Conservation (phyloP, 495 filamentous ascomycete genomes). For the Talaromyces thailandensis region DNA sequence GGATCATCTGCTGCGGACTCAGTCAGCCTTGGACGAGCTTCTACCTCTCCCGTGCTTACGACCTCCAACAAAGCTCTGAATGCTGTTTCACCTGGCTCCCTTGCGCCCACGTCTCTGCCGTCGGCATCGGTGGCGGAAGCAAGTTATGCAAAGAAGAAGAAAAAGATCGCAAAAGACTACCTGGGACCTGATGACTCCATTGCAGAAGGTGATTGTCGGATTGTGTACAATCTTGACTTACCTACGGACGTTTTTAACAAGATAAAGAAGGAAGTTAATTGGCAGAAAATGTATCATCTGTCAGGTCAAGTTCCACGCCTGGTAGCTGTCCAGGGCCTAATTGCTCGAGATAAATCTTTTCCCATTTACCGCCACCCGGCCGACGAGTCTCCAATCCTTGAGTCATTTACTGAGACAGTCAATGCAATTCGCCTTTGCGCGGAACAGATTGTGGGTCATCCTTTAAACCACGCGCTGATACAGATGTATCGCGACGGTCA, state of each 20-base stretch:
- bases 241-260: slow-evolving; percentile 57
- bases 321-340: slow-evolving; percentile 79
- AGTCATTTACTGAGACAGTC: slow-evolving; percentile 66
- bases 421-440: slow-evolving; percentile 55
- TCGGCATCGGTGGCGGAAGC: not conserved
- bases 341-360: slow-evolving; percentile 62
- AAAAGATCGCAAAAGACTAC: slow-evolving; percentile 6
- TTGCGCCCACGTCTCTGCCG: not conserved
- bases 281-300: slow-evolving; percentile 89
- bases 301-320: slow-evolving; percentile 88
- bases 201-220: slow-evolving; percentile 71
- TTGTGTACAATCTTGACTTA: slow-evolving; percentile 58
- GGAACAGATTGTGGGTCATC: slow-evolving; percentile 64
- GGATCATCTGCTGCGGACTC: not conserved
- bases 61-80: not conserved
- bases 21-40: not conserved
- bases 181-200: slow-evolving; percentile 36
- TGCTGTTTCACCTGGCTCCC: slow-evolving; percentile 5
- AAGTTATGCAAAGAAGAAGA: not conserved
- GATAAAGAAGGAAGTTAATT: slow-evolving; percentile 66
- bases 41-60: slow-evolving; percentile 1
- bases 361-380: slow-evolving; percentile 92
- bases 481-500: slow-evolving; percentile 84
- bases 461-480: slow-evolving; percentile 86
- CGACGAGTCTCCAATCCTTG: slow-evolving; percentile 75